phyloP scores from a whole-genome alignment of 2,329 filamentous ascomycete species.

The Fusarium sp. region DNA sequence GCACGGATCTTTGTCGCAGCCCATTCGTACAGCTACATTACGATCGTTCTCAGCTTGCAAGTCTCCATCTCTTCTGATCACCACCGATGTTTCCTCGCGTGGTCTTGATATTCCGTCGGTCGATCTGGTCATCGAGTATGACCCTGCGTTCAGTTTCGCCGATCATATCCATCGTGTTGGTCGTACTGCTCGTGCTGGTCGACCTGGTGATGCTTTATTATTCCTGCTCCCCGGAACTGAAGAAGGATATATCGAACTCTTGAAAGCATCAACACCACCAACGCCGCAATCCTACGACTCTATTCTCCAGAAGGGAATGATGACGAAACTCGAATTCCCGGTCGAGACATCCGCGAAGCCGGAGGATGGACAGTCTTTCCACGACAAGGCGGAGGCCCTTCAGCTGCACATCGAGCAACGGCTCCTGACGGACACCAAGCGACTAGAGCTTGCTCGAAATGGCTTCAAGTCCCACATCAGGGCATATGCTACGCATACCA shows the following conservation, averaged over 20 bases:
- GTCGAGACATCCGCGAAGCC: slow-evolving; percentile 72
- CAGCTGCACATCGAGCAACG: slow-evolving; percentile 71
- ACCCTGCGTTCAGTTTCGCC: slow-evolving; percentile 91
- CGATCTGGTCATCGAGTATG: slow-evolving; percentile 94
- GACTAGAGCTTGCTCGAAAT: slow-evolving; percentile 82
- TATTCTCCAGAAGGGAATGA: slow-evolving; percentile 73
- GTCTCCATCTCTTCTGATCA: slow-evolving; percentile 84
- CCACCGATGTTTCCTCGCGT: slow-evolving; percentile 94
- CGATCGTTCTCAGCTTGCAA: slow-evolving; percentile 79
- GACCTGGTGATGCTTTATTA: slow-evolving; percentile 84
- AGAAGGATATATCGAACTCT: slow-evolving; percentile 85
- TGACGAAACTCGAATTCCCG: slow-evolving; percentile 69
- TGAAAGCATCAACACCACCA: slow-evolving; percentile 64
- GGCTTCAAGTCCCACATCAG: slow-evolving; percentile 93
- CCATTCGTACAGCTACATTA: slow-evolving; percentile 87
- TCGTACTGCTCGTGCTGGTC: slow-evolving; percentile 91
- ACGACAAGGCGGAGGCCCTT: slow-evolving; percentile 65
- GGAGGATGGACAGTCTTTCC: slow-evolving; percentile 55
- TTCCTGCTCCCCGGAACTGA: slow-evolving; percentile 93
- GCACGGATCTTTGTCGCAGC: slow-evolving; percentile 90
- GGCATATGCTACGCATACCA: slow-evolving; percentile 93
- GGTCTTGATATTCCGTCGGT: slow-evolving; percentile 96
- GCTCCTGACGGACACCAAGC: slow-evolving; percentile 68
- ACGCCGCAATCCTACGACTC: slow-evolving; percentile 63
- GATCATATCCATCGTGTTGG: slow-evolving; percentile 96